Conservation (phyloP, 73 alveolate species). For the Halteria grandinella region DNA sequence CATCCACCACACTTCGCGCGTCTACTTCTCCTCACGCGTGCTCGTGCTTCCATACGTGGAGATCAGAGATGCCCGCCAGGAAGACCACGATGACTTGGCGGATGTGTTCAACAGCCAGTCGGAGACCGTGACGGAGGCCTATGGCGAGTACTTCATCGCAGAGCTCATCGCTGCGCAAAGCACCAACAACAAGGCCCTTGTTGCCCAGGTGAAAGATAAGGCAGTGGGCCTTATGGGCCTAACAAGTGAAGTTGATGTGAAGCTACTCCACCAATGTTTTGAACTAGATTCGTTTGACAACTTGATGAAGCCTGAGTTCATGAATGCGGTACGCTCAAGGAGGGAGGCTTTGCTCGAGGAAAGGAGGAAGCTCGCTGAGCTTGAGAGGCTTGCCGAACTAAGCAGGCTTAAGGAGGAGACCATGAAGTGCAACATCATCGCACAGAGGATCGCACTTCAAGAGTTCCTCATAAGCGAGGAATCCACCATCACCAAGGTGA, state of each 20-base stretch:
- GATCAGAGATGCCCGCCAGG: constrained; percentile 93
- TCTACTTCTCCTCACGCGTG: constrained; percentile 79
- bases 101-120: constrained; percentile 86
- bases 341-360: constrained; percentile 84
- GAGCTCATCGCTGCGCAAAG: constrained; percentile 93
- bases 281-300: constrained; percentile 96
- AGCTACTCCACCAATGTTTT: constrained; percentile 93
- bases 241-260: constrained; percentile 93
- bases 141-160: constrained; percentile 92
- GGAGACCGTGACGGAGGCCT: constrained; percentile 87
- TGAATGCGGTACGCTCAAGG: constrained; percentile 95
- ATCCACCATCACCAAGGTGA: constrained; percentile 72
- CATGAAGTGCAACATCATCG: constrained; percentile 96
- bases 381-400: constrained; percentile 72
- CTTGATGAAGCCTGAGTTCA: constrained; percentile 93
- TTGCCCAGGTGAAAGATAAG: constrained; percentile 97
- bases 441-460: constrained; percentile 93
- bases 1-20: constrained; percentile 86
- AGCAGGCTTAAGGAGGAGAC: constrained; percentile 91
- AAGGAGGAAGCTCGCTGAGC: constrained; percentile 78
- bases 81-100: constrained; percentile 94
- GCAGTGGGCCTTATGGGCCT: constrained; percentile 98
- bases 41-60: constrained; percentile 88
- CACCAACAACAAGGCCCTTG: constrained; percentile 92
- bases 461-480: constrained; percentile 84